These are phyloP conservation scores for Rhizophagus clarus DNA, from an alignment of 192 early-diverging fungal species.

Conservation along the genomic window DNA sequence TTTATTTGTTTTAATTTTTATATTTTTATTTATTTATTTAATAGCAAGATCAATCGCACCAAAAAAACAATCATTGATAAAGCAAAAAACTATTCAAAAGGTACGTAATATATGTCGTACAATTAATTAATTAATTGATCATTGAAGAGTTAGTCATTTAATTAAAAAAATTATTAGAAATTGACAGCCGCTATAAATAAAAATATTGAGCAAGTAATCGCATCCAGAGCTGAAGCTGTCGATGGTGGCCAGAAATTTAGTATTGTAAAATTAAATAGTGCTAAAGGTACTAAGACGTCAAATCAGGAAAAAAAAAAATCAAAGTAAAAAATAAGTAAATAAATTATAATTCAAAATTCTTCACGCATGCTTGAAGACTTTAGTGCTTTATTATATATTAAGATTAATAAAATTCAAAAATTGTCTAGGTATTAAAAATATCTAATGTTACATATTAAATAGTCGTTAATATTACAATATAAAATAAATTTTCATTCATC, in stretches of 20 bases:
- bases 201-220: slow-evolving; percentile 28
- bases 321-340: neutral
- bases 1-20: neutral
- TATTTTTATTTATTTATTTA: neutral
- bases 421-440: no score
- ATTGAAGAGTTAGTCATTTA: neutral
- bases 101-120: neutral
- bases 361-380: no score
- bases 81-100: slow-evolving; percentile 9
- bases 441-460: neutral
- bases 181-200: slow-evolving; percentile 18
- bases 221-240: slow-evolving; percentile 16
- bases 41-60: slow-evolving; percentile 22
- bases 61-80: slow-evolving; percentile 18
- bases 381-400: no score
- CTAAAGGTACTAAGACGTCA: neutral
- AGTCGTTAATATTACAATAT: neutral
- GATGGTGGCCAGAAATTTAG: slow-evolving; percentile 12
- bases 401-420: no score
- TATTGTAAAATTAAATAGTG: neutral
- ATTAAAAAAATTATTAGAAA: neutral
- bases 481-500: slow-evolving; percentile 4
- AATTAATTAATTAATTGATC: neutral
- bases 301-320: neutral
- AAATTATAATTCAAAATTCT: neutral